Evolutionary conservation across 1,139 yeast genomes (phyloP).

Genomic region (Geotrichum candidum): DNA sequence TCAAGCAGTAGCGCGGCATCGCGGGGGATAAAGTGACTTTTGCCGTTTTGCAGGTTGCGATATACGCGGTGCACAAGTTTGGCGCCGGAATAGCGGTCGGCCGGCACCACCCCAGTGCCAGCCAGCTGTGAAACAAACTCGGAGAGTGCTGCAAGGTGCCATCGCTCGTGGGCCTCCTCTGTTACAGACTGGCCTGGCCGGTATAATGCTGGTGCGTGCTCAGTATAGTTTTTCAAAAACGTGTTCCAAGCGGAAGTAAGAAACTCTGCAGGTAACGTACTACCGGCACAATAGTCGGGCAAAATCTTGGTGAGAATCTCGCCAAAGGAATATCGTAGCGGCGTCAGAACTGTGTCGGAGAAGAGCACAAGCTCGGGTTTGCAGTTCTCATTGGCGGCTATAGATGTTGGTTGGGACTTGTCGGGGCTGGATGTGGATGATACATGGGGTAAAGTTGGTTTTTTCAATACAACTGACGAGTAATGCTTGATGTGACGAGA

Average conservation of each 20-base stretch:
- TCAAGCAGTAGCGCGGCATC: constrained; percentile 19
- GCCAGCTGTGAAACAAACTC: neutral
- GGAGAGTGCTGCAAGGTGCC: constrained; percentile 7
- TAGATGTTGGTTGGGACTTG: neutral
- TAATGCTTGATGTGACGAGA: neutral
- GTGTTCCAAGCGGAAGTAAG: neutral
- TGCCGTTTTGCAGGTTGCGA: constrained; percentile 19
- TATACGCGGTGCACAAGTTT: constrained; percentile 10
- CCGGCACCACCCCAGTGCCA: neutral
- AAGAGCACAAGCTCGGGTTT: constrained; percentile 15
- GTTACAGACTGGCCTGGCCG: constrained; percentile 3
- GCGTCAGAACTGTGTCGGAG: constrained; percentile 12
- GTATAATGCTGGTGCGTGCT: neutral
- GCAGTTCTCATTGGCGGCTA: neutral
- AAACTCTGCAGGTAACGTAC: neutral
- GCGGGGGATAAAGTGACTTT: constrained; percentile 21
- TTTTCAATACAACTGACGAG: neutral
- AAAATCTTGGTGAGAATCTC: constrained; percentile 5
- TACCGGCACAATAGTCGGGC: neutral
- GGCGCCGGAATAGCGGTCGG: neutral
- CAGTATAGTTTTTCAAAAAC: neutral
- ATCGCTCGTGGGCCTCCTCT: constrained; percentile 4
- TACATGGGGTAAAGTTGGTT: neutral
- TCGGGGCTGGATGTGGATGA: neutral
- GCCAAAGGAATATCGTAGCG: constrained; percentile 11